Base-by-base conservation (phyloP, 1,139 yeast species). In the Hemisphaericaspora xylofermentans region DNA sequence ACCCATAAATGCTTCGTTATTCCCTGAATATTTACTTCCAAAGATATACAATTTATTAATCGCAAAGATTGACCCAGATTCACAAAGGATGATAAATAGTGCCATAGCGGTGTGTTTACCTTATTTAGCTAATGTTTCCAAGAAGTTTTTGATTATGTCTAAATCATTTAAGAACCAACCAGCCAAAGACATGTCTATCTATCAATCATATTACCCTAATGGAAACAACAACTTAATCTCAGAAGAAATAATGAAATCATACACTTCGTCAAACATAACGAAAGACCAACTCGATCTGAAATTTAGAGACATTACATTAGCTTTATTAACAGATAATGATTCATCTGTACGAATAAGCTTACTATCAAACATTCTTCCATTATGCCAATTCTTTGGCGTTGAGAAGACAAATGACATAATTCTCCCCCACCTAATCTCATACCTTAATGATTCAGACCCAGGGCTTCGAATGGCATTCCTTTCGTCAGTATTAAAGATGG, bases 341-440 rank as follows among this genome's bases (percentile, higher is more conserved):
- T 62, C 84, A 0, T 67, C 73, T 39, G 95, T 91, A 0, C 80
- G 86, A 47, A 75, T 87, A 28, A 76, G 95, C 0, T 61, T 93
- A 14, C 68, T 94, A 38, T 64, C 72, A 33, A 79, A 85, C 45
- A 82, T 91, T 16, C 66, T 84, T 10, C 88, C 93, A 0, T 62
- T 94, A 6, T 88, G 97, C 53, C 72, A 82, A 16, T 86, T 84
- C 48, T 84, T 94, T 58, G 97, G 97, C 0, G 80, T 84, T 38
- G 95, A 88, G 40, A 85, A 81, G 51, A 85, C 96, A 0, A 89
- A 87, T 56, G 98, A 94, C 60, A 71, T 91, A 33, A 81, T 94
- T 13, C 63, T 94, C 37, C 91, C 96, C 33, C 98, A 94, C 66
- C 67, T 91, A 41, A 89, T 93, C 35, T 91, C 98, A 0, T 94